phyloP scores from a whole-genome alignment of 257 asterid species.

The Przewalskia tangutica region DNA sequence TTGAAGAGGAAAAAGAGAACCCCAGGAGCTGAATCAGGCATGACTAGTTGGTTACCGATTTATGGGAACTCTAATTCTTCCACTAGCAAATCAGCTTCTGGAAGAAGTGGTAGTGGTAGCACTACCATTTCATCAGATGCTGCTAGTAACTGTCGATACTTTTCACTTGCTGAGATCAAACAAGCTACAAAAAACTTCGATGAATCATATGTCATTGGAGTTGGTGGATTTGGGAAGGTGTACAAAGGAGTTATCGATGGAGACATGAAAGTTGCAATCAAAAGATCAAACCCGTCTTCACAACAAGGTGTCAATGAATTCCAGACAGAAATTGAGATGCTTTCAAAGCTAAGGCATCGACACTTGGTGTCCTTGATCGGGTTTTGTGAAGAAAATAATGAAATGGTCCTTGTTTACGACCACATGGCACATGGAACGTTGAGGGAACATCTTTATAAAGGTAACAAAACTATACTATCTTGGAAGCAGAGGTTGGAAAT shows the following conservation, averaged over 20 bases:
- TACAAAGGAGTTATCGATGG: conserved; percentile 70
- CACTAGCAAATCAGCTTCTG: conserved; percentile 34
- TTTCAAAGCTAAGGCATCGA: conserved; percentile 65
- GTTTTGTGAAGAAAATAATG: conserved; percentile 73
- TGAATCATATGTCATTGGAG: too few relatives aligned
- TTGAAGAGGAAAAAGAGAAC: conserved; percentile 28
- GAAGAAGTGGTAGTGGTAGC: conserved; percentile 32
- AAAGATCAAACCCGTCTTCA: conserved; percentile 84
- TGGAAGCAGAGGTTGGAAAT: conserved; percentile 78
- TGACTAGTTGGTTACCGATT: conserved; percentile 66
- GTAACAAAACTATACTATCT: conserved; percentile 39
- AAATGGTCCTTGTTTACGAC: conserved; percentile 79
- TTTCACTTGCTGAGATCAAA: conserved; percentile 59
- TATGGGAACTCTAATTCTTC: conserved; percentile 53
- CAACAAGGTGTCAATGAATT: conserved; percentile 82
- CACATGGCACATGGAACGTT: conserved; percentile 78
- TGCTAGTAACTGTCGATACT: conserved; percentile 70
- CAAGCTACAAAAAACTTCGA: conserved; percentile 26
- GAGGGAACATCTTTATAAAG: conserved; percentile 75
- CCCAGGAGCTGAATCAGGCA: conserved; percentile 23
- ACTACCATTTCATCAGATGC: conserved; percentile 64
- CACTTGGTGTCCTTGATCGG: conserved; percentile 82
- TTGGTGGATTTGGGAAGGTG: conserved; percentile 12
- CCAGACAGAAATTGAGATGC: conserved; percentile 83
- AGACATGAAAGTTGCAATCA: conserved; percentile 53